phyloP scores from a whole-genome alignment of 768 basidiomycete species.

The Xerocomus potaroensis region DNA sequence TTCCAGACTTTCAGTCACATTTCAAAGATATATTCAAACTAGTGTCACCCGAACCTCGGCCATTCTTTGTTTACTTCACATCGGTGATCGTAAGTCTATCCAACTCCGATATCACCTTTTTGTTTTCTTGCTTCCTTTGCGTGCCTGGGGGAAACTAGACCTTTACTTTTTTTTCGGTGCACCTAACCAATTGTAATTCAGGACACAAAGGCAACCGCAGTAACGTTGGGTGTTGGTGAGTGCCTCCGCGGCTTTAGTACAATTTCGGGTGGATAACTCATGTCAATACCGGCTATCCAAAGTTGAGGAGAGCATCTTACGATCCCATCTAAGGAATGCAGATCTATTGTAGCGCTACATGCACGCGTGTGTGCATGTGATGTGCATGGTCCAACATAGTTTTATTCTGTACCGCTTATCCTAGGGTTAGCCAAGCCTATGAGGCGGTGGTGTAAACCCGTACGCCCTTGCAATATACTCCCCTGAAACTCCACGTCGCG shows the following conservation, averaged over 20 bases:
- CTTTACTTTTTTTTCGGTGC: not conserved
- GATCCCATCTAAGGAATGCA: constrained; percentile 64
- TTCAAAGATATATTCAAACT: constrained; percentile 70
- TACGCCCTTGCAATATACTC: not conserved
- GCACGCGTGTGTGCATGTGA: not conserved
- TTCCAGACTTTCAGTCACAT: constrained; percentile 70
- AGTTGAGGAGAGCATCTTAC: constrained; percentile 73
- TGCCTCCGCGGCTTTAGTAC: constrained; percentile 1
- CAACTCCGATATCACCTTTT: not conserved
- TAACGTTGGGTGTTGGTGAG: constrained; percentile 65
- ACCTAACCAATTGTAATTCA: constrained; percentile 29
- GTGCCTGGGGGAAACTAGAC: constrained; percentile 4
- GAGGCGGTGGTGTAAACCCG: not conserved
- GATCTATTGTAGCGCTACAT: constrained; percentile 50
- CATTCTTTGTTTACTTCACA: constrained; percentile 70
- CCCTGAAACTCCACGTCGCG: no score
- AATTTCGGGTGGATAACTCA: constrained; percentile 3
- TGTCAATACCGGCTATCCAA: not conserved
- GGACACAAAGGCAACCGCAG: constrained; percentile 74
- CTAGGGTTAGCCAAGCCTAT: not conserved
- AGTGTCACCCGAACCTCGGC: constrained; percentile 58
- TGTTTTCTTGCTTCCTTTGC: no score
- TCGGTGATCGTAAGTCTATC: constrained; percentile 63
- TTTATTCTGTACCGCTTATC: not conserved
- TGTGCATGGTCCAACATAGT: not conserved